Conservation (phyloP, 169 alveolate genomes). For the Condylostoma magnum region DNA sequence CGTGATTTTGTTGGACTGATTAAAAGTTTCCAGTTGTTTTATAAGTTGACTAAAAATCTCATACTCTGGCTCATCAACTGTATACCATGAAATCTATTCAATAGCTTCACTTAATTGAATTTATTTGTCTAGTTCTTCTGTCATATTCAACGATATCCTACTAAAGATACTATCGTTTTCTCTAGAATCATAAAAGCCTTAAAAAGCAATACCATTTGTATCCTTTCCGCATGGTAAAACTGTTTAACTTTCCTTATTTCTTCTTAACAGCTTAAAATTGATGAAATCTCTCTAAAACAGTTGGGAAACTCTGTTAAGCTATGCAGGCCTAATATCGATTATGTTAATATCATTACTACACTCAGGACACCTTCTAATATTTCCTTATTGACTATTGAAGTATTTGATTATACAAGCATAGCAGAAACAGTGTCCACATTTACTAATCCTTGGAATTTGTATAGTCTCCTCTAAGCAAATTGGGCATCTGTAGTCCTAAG, state of each 20-base stretch:
- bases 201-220: background rate
- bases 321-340: background rate
- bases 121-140: too few species aligned
- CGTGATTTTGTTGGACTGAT: too few species aligned
- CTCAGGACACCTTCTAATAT: slow-evolving; percentile 2
- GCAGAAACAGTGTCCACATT: slow-evolving; percentile 66
- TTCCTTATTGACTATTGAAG: slow-evolving; percentile 14
- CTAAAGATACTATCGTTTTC: background rate
- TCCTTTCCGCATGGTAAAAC: background rate
- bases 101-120: too few species aligned
- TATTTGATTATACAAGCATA: slow-evolving; percentile 64
- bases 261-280: background rate
- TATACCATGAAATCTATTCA: too few species aligned
- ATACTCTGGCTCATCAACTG: too few species aligned
- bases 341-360: background rate
- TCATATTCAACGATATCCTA: too few species aligned
- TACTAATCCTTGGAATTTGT: slow-evolving; percentile 44
- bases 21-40: too few species aligned
- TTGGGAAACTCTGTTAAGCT: background rate
- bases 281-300: background rate
- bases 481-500: slow-evolving; percentile 46
- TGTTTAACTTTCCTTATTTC: background rate
- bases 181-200: background rate
- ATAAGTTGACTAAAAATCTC: too few species aligned
- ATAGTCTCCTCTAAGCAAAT: slow-evolving; percentile 49